Evolutionary conservation across 768 basidiomycete genomes (phyloP).

Genomic region (Austroboletus eburneus): DNA sequence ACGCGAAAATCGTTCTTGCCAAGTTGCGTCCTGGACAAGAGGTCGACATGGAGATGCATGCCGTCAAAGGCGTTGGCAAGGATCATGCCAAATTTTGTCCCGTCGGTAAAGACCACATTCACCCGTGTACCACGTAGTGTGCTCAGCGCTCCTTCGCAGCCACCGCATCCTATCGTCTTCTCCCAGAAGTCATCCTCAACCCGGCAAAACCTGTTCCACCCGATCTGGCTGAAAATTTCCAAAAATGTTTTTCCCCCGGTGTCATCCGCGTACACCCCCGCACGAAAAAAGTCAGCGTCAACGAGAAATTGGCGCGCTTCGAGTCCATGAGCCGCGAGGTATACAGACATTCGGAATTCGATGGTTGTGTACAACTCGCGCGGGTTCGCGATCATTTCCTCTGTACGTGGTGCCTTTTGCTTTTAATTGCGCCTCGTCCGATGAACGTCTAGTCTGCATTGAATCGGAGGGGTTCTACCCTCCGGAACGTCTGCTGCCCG

Average conservation of each 20-base stretch:
- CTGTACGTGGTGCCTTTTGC: conserved; percentile 50
- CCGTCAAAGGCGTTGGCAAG: conserved; percentile 87
- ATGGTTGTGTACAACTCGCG: conserved; percentile 74
- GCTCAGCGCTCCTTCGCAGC: conserved; percentile 42
- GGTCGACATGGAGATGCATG: conserved; percentile 82
- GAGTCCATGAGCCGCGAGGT: conserved; percentile 94
- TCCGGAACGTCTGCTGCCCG: conserved; percentile 78
- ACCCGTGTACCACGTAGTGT: not conserved
- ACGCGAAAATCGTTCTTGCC: conserved; percentile 80
- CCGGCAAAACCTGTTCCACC: conserved; percentile 73
- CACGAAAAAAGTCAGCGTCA: conserved; percentile 59
- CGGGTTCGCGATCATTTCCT: conserved; percentile 91
- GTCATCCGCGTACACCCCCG: conserved; percentile 62
- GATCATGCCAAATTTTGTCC: conserved; percentile 97
- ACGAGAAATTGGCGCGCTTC: conserved; percentile 62
- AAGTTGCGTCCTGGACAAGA: conserved; percentile 91
- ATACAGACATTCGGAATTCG: conserved; percentile 86
- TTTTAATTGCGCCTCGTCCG: not conserved
- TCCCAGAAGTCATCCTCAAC: conserved; percentile 74
- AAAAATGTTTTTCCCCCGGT: conserved; percentile 81
- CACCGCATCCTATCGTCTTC: conserved; percentile 91
- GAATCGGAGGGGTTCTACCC: conserved; percentile 89
- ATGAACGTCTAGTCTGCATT: conserved; percentile 59
- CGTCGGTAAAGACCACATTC: conserved; percentile 57
- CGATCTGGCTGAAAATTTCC: conserved; percentile 76